These are phyloP conservation scores for Lipomyces mesembrius DNA, from an alignment of 805 yeast genomes.

Conservation along the genomic window DNA sequence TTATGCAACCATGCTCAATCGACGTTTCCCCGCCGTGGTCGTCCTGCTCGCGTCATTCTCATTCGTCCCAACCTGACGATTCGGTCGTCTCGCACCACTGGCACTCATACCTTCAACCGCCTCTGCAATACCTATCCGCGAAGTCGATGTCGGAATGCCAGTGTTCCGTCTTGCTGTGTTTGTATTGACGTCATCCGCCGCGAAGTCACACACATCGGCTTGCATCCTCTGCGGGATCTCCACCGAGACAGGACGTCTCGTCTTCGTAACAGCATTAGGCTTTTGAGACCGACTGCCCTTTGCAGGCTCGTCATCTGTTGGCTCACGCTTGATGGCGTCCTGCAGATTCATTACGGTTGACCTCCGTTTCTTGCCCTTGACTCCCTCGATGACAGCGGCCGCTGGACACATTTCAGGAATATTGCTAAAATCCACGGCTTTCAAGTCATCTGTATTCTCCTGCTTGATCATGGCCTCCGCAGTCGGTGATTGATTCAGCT, in stretches of 20 bases:
- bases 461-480: slow-evolving; percentile 13
- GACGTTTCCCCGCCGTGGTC: background rate
- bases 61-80: background rate
- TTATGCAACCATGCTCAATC: slow-evolving; percentile 2
- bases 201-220: background rate
- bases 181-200: background rate
- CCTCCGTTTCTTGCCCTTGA: background rate
- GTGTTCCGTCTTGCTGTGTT: background rate
- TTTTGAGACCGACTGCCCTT: no score
- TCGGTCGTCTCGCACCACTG: background rate
- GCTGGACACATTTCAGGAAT: background rate
- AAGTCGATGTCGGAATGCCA: background rate
- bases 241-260: background rate
- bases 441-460: slow-evolving; percentile 15
- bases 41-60: background rate
- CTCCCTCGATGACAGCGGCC: background rate
- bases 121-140: background rate
- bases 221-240: background rate
- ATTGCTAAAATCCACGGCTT: slow-evolving; percentile 10
- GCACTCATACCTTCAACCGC: background rate
- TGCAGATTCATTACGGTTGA: background rate
- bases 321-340: background rate
- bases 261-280: background rate
- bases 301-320: background rate
- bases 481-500: background rate